A percentile compares a stretch with the other conserved stretches of the same genome.
Conservation (phyloP, 2,329 filamentous ascomycete species). For the Claviceps pazoutovae region DNA sequence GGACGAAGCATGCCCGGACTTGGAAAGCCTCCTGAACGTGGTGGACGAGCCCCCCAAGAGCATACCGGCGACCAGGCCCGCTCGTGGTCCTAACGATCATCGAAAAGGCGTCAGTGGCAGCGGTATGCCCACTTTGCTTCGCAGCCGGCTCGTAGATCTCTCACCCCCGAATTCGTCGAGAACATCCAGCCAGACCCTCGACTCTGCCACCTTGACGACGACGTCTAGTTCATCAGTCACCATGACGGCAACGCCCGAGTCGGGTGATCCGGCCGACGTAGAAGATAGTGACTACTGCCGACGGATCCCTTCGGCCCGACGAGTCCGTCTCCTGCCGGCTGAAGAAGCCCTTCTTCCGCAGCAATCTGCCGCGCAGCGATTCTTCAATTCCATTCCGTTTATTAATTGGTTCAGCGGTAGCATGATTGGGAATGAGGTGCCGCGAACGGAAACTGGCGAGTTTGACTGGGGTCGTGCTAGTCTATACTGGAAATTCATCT, state of each 20-base stretch:
- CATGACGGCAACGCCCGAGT: slow-evolving; percentile 22
- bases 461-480: slow-evolving; percentile 63
- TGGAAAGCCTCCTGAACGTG: slow-evolving; percentile 22
- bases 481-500: slow-evolving; percentile 54
- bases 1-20: slow-evolving; percentile 49
- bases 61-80: slow-evolving; percentile 18
- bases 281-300: slow-evolving; percentile 37
- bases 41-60: slow-evolving; percentile 21
- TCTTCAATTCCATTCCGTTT: slow-evolving; percentile 53
- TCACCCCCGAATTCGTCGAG: slow-evolving; percentile 29
- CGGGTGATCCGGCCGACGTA: slow-evolving; percentile 17
- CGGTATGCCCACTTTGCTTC: slow-evolving; percentile 22
- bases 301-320: slow-evolving; percentile 52
- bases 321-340: slow-evolving; percentile 50
- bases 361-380: slow-evolving; percentile 47
- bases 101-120: slow-evolving; percentile 14
- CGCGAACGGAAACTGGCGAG: slow-evolving; percentile 55
- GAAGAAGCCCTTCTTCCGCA: slow-evolving; percentile 59
- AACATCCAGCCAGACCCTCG: slow-evolving; percentile 41
- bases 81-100: slow-evolving; percentile 8
- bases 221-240: slow-evolving; percentile 30
- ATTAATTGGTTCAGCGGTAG: slow-evolving; percentile 57
- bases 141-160: slow-evolving; percentile 24
- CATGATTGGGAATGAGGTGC: slow-evolving; percentile 65
- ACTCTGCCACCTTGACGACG: slow-evolving; percentile 37